Base-by-base conservation (phyloP, 2,329 filamentous ascomycete species). In the Fusarium oligoseptatum region DNA sequence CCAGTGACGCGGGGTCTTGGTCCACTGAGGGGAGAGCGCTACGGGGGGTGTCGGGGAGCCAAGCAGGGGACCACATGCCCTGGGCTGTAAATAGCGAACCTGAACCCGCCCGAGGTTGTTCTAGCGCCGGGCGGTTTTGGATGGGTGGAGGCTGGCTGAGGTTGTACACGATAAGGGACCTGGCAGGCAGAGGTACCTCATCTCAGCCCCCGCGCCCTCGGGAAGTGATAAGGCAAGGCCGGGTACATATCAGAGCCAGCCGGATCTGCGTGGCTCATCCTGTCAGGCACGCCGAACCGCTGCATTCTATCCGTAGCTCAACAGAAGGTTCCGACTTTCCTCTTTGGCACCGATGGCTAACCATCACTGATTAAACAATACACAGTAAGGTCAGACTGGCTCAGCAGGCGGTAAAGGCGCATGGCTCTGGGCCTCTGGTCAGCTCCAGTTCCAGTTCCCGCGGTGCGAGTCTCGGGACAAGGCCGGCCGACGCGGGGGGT, bases 221-320 rank as follows among this genome's bases (percentile, higher is more conserved):
- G 24, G 57, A 48, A 29, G 63, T 65, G 68, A 72, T 72, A 72
- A 68, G 69, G 67, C 56, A 64, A 60, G 61, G 45, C 55, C 52
- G 58, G 58, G 34, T 64, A 60, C 60, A 63, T 58, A 72, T 73
- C 62, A 63, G 41, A 29, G n/a, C 17, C 56, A 61, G 68, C 69
- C 70, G 66, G 74, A 75, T 76, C 75, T 75, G 61, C 74, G 64
- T 60, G 39, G 58, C 68, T 66, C 62, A 60, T 67, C 72, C 69
- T 74, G 67, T 62, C 73, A 71, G 70, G 71, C 73, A 77, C 76
- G 67, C 55, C 64, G 66, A 76, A 65, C 67, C 45, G 50, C 34
- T 34, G 64, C 66, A 65, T 60, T 71, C 64, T 72, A 29, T 29
- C 27, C 27, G 27, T 29, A 65, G 68, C 57, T 68, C 60, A 61